Base-by-base conservation (phyloP, 2,329 filamentous ascomycete genomes). In the Nothopassalora personata region DNA sequence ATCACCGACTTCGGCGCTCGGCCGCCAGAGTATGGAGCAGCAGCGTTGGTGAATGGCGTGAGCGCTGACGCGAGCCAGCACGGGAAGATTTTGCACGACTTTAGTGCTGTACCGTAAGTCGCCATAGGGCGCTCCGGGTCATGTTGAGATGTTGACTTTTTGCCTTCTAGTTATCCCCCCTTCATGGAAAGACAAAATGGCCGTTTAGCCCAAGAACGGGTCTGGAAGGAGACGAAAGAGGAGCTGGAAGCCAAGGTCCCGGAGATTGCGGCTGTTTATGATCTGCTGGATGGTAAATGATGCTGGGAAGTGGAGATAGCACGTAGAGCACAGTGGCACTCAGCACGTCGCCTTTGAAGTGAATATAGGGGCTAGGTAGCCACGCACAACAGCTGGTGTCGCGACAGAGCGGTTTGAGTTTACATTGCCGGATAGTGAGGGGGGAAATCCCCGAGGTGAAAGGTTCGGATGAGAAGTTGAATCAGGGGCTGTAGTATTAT, bases 121-220 rank as follows among this genome's bases (percentile, higher is more conserved):
- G 27, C 5, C 18, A 4, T 23, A 23, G 23, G 3, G 23, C 1
- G 23, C 23, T 3, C 2, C 23, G 23, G 23, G 23, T 23, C 23
- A 23, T 23, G 23, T 23, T 23, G 23, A 23, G 23, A 23, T 23
- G 23, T 23, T 23, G 23, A 23, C 23, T 23, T 10, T 23, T 19
- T 19, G 5, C 15, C 19, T 23, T 23, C 23, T 23, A 61, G 59
- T 23, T 58, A 51, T 34, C 59, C 59, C 18, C 56, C 59, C 13
- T 61, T 58, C 34, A 61, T 61, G 59, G 39, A 53, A n/a, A 31
- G 59, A 28, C 30, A 18, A 9, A 58, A 47, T 10, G 59, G 59
- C 10, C 48, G 48, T 19, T 10, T 23, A 10, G 51, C 47, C 23
- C 59, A 61, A 34, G 27, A 56, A 33, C 47, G 59, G 4, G 59